Base-by-base conservation (phyloP, 495 filamentous ascomycete genomes). In the Podospora australis region DNA sequence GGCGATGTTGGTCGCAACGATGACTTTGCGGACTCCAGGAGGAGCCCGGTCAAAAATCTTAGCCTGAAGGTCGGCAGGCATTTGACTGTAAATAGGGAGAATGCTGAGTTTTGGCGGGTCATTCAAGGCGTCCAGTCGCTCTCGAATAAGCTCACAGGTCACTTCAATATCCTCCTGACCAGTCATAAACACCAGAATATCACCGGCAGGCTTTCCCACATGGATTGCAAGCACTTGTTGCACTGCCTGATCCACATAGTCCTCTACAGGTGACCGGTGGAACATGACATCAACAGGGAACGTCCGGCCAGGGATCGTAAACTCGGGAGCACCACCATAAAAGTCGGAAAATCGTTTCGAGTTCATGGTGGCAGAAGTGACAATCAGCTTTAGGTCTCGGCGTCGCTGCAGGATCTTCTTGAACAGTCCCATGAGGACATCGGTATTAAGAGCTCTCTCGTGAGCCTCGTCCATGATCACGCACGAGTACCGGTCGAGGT, bases 401-500 rank as follows among this genome's bases (percentile, higher is more conserved):
- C 94, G 77, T 43, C 92, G 75, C 46, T 91, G 84, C 20, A 99
- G 73, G 7, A 99, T 88, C 66, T 97, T 97, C 63, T 96, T 99
- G 65, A 99, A 85, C 20, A 99, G 77, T 1, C 94, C 94, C 87
- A 99, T 95, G 10, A 97, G 70, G 4, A 99, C 89, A 63, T 99
- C 94, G 2, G 94, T 99, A 60, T 97, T 97, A 34, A 99, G 71
- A 0, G 92, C 90, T 60, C 94, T 80, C 63, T 99, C 94, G 74
- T 99, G 94, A 3, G 94, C 94, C 70, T 99, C 94, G 65, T 99
- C 94, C 92, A 99, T 96, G 63, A 99, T 99, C 42, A 99, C 90
- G 62, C 89, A 95, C 10, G 91, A 95, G 66, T 99, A 99, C 58
- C 87, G 87, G 65, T 97, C 94, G 19, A 99, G 78, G 60, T 99